phyloP scores from a whole-genome alignment of 2,329 filamentous ascomycete genomes.

The Paraconiothyrium brasiliense region DNA sequence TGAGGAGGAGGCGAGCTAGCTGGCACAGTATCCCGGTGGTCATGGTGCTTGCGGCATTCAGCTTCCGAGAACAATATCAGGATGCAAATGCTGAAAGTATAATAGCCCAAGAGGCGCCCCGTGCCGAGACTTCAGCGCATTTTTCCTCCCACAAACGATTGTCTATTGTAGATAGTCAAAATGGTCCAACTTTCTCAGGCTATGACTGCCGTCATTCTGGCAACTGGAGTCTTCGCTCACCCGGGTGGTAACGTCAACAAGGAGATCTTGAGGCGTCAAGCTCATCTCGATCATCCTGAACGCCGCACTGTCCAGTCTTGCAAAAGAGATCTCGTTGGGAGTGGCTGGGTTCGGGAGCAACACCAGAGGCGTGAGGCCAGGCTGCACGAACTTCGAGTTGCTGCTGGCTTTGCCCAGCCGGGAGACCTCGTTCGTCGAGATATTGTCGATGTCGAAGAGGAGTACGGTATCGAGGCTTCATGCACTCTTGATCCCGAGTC shows the following conservation, averaged over 20 bases:
- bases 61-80: conserved; percentile 21
- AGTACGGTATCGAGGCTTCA: conserved; percentile 37
- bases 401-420: conserved; percentile 47
- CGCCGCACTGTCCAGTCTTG: conserved; percentile 48
- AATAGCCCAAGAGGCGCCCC: conserved; percentile 25
- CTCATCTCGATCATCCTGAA: conserved; percentile 49
- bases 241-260: conserved; percentile 51
- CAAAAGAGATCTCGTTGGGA: conserved; percentile 42
- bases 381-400: conserved; percentile 50
- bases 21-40: conserved; percentile 19
- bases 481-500: conserved; percentile 47
- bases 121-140: conserved; percentile 7
- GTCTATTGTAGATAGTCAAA: conserved; percentile 21
- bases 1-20: not conserved
- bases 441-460: conserved; percentile 35
- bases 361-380: conserved; percentile 49
- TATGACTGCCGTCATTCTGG: conserved; percentile 34
- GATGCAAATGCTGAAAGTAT: conserved; percentile 26
- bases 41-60: conserved; percentile 24
- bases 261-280: conserved; percentile 40
- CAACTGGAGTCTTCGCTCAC: conserved; percentile 46
- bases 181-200: conserved; percentile 43
- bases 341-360: conserved; percentile 46
- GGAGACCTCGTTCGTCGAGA: conserved; percentile 42
- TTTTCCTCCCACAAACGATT: conserved; percentile 4